These are phyloP conservation scores for Karstenula rhodostoma DNA, from an alignment of 2,329 filamentous ascomycete species.

Conservation along the genomic window DNA sequence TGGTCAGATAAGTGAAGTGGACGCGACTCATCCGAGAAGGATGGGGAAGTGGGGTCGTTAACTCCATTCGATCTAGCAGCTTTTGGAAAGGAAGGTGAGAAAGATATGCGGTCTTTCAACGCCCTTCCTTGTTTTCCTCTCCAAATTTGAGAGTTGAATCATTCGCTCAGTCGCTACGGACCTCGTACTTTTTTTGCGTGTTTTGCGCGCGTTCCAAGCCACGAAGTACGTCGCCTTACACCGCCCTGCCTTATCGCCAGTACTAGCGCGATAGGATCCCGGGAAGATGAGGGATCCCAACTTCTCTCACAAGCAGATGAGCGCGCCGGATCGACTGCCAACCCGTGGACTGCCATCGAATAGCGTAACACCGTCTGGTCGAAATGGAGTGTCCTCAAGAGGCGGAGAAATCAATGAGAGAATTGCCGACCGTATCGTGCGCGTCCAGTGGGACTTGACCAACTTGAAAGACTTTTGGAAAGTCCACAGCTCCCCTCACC, in stretches of 20 bases:
- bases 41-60: conserved; percentile 4
- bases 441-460: conserved; percentile 55
- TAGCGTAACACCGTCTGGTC: no score
- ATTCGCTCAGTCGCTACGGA: background rate
- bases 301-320: background rate
- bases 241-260: background rate
- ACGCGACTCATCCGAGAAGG: background rate
- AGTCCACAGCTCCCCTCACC: conserved; percentile 55
- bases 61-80: background rate
- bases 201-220: background rate
- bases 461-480: conserved; percentile 61
- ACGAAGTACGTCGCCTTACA: background rate
- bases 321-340: background rate
- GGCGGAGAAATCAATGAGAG: conserved; percentile 12
- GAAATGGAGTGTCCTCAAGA: background rate
- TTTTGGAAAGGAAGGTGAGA: conserved; percentile 9
- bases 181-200: background rate
- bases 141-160: background rate
- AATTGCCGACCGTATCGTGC: conserved; percentile 18
- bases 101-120: background rate
- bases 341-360: no score
- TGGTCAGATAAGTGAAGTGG: background rate
- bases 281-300: conserved; percentile 5
- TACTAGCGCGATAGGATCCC: background rate
- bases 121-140: background rate